These are phyloP conservation scores for Aurantiochytrium sp. DNA, from an alignment of 108 stramenopile species.

Conservation along the genomic window DNA sequence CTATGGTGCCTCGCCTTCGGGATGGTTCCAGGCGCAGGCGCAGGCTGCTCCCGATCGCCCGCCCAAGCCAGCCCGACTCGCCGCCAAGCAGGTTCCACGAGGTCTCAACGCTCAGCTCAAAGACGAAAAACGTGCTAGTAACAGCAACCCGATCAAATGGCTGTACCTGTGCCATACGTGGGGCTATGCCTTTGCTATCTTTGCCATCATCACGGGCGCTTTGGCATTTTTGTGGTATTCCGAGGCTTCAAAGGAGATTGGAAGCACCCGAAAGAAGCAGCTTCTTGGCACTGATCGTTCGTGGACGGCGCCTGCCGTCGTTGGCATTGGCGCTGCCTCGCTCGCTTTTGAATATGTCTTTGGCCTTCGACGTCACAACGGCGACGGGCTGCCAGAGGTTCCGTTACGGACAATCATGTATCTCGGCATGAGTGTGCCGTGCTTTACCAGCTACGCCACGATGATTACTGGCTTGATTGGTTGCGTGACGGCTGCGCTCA, in stretches of 20 bases:
- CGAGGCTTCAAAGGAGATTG: background rate
- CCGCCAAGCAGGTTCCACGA: background rate
- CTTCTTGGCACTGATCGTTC: background rate
- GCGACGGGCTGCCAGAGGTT: background rate
- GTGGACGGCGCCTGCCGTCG: background rate
- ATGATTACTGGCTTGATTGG: background rate
- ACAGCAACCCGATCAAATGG: background rate
- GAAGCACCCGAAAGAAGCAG: background rate
- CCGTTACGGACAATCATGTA: background rate
- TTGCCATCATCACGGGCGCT: background rate
- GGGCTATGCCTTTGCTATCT: background rate
- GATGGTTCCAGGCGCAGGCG: background rate
- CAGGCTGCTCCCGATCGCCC: background rate
- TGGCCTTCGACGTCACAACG: background rate
- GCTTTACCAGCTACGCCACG: background rate
- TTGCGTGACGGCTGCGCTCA: background rate
- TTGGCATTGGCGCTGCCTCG: background rate
- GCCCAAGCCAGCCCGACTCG: background rate
- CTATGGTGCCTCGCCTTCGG: background rate
- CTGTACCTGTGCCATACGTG: background rate
- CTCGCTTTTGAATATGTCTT: background rate
- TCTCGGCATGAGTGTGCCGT: background rate
- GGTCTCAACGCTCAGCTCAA: background rate
- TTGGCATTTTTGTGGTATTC: background rate
- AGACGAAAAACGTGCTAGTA: background rate